Base-by-base conservation (phyloP, 371 early-diverging fungal species). In the Batkoa obscura region DNA sequence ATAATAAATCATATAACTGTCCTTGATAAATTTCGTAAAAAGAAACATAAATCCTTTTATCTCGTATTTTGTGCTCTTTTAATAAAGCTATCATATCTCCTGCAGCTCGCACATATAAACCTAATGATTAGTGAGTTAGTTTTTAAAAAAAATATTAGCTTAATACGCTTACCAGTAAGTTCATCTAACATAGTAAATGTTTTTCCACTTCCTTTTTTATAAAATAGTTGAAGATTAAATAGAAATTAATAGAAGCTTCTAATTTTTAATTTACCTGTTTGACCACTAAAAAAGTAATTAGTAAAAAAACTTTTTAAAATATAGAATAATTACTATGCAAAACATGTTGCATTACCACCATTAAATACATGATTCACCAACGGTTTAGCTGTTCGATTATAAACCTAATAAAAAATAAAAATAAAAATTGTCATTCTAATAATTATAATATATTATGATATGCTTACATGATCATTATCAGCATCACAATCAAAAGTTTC, bases 21-120 rank as follows among this genome's bases (percentile, higher is more conserved):
- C 88, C 87, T 69, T 94, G 91, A 65, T 98, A 98, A 51, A 98
- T 94, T 66, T 98, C 98, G 61, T 89, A 95, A 60, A 95, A 98
- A 34, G 84, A 82, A 46, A 93, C 87, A 49, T 72, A 83, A 2
- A 87, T 89, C 9, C 75, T 60, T n/a, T 91, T 63, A 59, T 90
- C 81, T 1, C 66, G 50, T 67, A 87, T 73, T 38, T 81, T 76
- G 10, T 79, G 78, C 6, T 71, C 72, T 35, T 76, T 76, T 1
- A 92, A 73, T 57, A 75, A 62, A 3, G 72, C 67, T 64, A 98
- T 93, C 37, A 96, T 88, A 61, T 93, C 95, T 13, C 82, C 66
- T 0, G 89, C 90, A 0, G 98, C 95, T 60, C 79, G 72, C 1
- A 90, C 87, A 59, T 94, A 98, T 23, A 96, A 80, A 4, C 93